Percentiles rank a stretch among this genome's conserved stretches.
These are phyloP conservation scores for Dactylonectria estremocensis DNA, from an alignment of 2,329 filamentous ascomycete species.

Conservation along the genomic window DNA sequence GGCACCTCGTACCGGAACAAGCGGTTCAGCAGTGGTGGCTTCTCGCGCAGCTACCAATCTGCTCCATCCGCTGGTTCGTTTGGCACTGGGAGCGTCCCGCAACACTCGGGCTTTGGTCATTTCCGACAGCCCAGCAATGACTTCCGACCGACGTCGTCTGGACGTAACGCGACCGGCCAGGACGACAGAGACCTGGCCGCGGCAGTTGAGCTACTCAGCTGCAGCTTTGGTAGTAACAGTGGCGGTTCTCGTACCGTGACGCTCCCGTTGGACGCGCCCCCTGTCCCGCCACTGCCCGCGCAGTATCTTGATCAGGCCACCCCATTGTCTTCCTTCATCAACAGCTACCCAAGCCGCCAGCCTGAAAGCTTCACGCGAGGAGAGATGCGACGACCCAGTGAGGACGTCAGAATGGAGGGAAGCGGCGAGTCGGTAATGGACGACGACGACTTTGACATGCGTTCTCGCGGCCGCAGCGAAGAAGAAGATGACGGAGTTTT, in stretches of 20 bases:
- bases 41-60: constrained; percentile 88
- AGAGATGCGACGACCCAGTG: constrained; percentile 64
- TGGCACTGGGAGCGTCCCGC: constrained; percentile 64
- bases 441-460: constrained; percentile 77
- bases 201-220: constrained; percentile 90
- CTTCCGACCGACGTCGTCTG: constrained; percentile 83
- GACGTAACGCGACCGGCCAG: constrained; percentile 80
- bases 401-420: constrained; percentile 79
- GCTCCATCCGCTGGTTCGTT: constrained; percentile 68
- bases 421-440: constrained; percentile 75
- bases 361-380: constrained; percentile 77
- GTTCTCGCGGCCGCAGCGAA: constrained; percentile 77
- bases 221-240: constrained; percentile 86
- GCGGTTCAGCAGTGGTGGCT: constrained; percentile 71
- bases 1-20: constrained; percentile 69
- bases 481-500: constrained; percentile 98
- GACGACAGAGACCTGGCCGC: constrained; percentile 92
- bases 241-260: constrained; percentile 76
- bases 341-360: constrained; percentile 73
- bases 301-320: constrained; percentile 79
- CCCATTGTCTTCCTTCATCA: constrained; percentile 73
- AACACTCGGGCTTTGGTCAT: constrained; percentile 66
- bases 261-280: constrained; percentile 82
- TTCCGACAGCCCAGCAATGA: constrained; percentile 84
- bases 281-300: constrained; percentile 88